Conservation (phyloP, 2,329 filamentous ascomycete species). For the Phialophora expanda region DNA sequence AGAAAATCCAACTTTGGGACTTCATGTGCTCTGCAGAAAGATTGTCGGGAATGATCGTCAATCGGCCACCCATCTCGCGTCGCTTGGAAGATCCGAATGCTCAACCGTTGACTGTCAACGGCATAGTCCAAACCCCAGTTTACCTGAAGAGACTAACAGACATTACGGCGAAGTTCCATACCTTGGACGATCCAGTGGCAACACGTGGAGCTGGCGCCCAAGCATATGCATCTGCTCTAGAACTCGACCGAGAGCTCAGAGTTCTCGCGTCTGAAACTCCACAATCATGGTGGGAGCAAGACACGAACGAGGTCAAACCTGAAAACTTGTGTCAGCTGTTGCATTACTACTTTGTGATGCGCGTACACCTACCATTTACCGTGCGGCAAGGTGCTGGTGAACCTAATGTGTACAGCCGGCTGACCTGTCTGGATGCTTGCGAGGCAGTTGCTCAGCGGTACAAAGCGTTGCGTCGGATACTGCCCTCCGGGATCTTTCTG, state of each 20-base stretch:
- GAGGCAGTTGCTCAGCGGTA: conserved; percentile 26
- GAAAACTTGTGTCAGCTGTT: conserved; percentile 21
- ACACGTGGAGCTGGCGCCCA: conserved; percentile 11
- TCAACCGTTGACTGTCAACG: conserved; percentile 16
- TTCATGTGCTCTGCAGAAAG: conserved; percentile 44
- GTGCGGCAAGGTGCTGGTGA: conserved; percentile 20
- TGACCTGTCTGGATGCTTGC: conserved; percentile 30
- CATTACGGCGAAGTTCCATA: conserved; percentile 23
- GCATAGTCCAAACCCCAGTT: conserved; percentile 9
- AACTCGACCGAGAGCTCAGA: conserved; percentile 30
- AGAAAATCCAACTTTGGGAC: conserved; percentile 44
- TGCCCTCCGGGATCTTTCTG: conserved; percentile 30
- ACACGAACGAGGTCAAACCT: conserved; percentile 10
- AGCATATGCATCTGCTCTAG: conserved; percentile 24
- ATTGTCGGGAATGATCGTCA: conserved; percentile 44
- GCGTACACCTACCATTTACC: conserved; percentile 28
- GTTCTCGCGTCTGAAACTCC: conserved; percentile 22
- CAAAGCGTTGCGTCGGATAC: conserved; percentile 12
- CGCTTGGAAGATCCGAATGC: conserved; percentile 32
- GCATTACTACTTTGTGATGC: conserved; percentile 29
- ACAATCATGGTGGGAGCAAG: conserved; percentile 22
- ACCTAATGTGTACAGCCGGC: conserved; percentile 25
- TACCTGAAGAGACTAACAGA: conserved; percentile 27
- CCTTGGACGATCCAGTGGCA: conserved; percentile 21
- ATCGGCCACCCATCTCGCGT: conserved; percentile 45